phyloP scores from a whole-genome alignment of 2,329 filamentous ascomycete genomes.

The Pseudogymnoascus sp. region DNA sequence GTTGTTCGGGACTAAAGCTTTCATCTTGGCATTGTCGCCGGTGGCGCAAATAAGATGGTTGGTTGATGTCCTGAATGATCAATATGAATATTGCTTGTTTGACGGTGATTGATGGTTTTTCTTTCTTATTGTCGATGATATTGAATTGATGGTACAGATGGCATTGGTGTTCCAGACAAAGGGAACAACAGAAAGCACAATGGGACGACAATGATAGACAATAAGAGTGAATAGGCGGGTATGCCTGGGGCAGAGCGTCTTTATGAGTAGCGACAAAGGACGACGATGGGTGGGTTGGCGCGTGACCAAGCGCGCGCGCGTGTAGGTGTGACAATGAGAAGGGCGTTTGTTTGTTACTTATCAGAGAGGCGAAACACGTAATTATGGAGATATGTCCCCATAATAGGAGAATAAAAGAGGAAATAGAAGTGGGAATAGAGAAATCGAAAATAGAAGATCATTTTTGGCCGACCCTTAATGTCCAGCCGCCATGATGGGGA shows the following conservation, averaged over 20 bases:
- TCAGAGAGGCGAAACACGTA: neutral
- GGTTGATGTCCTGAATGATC: neutral
- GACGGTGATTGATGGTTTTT: neutral
- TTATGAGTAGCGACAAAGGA: conserved; percentile 1
- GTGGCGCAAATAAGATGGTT: neutral
- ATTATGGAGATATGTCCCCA: neutral
- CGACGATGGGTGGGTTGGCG: neutral
- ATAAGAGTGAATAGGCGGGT: conserved; percentile 3
- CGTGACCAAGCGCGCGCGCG: conserved; percentile 5
- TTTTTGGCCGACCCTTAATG: neutral
- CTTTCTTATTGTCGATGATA: neutral
- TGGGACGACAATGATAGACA: neutral
- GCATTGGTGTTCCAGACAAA: neutral
- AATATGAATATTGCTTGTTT: neutral
- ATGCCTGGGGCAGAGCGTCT: neutral
- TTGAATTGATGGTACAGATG: neutral
- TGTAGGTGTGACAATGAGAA: neutral
- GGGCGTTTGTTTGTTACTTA: neutral
- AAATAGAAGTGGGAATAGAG: neutral
- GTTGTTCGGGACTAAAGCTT: conserved; percentile 4
- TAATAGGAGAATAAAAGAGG: neutral
- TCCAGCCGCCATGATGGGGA: conserved; percentile 9
- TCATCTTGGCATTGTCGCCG: conserved; percentile 9
- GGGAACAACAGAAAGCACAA: neutral
- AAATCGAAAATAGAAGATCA: conserved; percentile 6